These are phyloP conservation scores for Magnusiomyces suaveolens DNA, from an alignment of 1,139 yeast species.

Conservation along the genomic window DNA sequence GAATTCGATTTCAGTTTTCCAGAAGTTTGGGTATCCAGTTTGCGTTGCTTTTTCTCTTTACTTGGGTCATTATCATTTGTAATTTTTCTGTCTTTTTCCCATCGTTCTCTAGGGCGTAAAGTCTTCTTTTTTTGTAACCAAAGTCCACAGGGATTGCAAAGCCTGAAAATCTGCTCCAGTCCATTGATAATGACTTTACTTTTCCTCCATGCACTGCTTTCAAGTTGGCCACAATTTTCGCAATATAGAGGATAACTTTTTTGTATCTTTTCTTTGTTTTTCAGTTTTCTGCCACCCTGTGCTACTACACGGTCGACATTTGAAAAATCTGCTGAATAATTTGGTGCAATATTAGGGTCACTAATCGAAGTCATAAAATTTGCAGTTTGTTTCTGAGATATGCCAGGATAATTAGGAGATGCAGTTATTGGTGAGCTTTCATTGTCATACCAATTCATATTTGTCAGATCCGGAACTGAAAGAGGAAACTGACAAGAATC, in stretches of 20 bases:
- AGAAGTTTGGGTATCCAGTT: too few relatives aligned
- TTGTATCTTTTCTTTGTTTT: neutral
- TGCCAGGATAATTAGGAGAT: neutral
- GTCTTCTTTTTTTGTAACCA: slow-evolving; percentile 27
- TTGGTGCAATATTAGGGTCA: slow-evolving; percentile 3
- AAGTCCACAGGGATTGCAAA: slow-evolving; percentile 35
- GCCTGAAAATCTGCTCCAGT: slow-evolving; percentile 16
- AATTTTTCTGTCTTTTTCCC: slow-evolving; percentile 21
- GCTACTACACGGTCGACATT: neutral
- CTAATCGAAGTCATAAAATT: neutral
- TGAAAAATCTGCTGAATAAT: slow-evolving; percentile 2
- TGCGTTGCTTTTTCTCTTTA: too few relatives aligned
- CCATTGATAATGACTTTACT: slow-evolving; percentile 11
- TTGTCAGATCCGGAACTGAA: neutral
- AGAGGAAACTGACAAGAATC: neutral
- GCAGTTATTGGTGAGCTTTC: neutral
- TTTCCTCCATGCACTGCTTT: slow-evolving; percentile 33
- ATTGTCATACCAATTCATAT: neutral
- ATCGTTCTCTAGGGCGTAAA: slow-evolving; percentile 29
- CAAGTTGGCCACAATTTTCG: slow-evolving; percentile 32
- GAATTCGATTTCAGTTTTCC: too few relatives aligned
- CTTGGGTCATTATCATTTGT: neutral
- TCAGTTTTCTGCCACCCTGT: neutral
- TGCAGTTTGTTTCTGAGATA: neutral
- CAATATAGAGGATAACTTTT: slow-evolving; percentile 20